Base-by-base conservation (phyloP, 306 rosid genomes). In the Calophaca sinica region DNA sequence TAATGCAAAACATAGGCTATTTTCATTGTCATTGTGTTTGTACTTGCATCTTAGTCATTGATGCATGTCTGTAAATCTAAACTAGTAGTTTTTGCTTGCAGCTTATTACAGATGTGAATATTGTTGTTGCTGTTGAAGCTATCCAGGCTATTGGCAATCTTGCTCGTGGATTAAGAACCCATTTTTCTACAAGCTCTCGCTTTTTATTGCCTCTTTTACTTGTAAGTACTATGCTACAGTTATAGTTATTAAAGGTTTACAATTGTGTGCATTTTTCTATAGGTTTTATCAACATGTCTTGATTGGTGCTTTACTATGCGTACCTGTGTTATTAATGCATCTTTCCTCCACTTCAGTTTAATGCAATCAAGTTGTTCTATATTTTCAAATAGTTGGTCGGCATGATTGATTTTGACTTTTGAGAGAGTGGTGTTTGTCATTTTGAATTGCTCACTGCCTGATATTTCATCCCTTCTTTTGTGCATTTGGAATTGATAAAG, bases 51-150 rank as follows among this genome's bases (percentile, higher is more conserved):
- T 42, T 46, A 2, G 65, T 35, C 26, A 20, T 20, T 20, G 26
- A 20, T 20, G 26, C 26, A 20, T 20, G 26, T 20, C 26, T 20
- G 26, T 20, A 20, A 20, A 20, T 20, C 26, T 20, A 20, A 20
- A 20, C 26, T 20, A 20, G 26, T 20, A 20, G 33, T 65, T 76
- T 82, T 70, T 79, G 33, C 62, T 15, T 79, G 91, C 96, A 94
- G 99, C 96, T 94, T 39, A 85, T 94, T 79, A 90, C 99, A 29
- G 99, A 94, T 76, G 99, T 94, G 79, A 94, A 94, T 85, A 94
- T 94, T 45, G 99, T 97, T 65, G 99, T 94, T 80, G 97, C 99
- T 62, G 97, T 94, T 85, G 99, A 94, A 85, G 96, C 99, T 53
- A 70, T 94, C 77, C 99, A 92, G 90, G 99, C 99, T 76, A 73